These are phyloP conservation scores for Thalassiosira livingstoniorum DNA, from an alignment of 352 stramenopile genomes.

Conservation along the genomic window DNA sequence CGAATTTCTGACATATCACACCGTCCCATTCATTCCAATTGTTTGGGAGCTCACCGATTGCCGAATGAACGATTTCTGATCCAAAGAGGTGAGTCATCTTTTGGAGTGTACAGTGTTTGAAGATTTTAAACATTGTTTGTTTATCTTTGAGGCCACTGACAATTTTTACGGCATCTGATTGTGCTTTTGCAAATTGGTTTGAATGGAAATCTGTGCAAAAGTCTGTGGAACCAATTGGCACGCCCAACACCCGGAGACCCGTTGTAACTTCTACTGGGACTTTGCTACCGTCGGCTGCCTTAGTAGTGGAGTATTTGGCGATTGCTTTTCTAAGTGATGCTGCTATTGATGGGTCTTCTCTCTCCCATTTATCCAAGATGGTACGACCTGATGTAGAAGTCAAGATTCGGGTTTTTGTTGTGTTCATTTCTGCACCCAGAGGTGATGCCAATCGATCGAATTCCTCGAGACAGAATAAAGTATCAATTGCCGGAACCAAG, in stretches of 20 bases:
- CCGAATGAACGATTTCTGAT: conserved; percentile 10
- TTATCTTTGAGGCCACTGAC: conserved; percentile 5
- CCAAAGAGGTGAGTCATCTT: conserved; percentile 33
- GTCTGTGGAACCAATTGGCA: not conserved
- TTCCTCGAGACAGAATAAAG: conserved; percentile 13
- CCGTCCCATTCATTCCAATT: conserved; percentile 34
- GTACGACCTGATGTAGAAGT: not conserved
- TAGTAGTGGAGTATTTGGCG: not conserved
- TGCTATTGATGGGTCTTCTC: not conserved
- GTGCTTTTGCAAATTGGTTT: not conserved
- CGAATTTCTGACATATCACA: not conserved
- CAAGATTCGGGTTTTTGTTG: not conserved
- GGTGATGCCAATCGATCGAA: conserved; percentile 5
- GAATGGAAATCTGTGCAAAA: not conserved
- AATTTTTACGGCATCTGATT: not conserved
- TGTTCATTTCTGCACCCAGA: not conserved
- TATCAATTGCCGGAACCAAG: conserved; percentile 14
- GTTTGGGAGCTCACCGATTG: not conserved
- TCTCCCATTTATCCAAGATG: no score
- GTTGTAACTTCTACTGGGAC: not conserved
- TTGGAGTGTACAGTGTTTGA: conserved; percentile 28
- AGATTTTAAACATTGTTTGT: conserved; percentile 37
- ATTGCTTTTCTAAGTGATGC: not conserved
- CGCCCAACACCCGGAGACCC: not conserved
- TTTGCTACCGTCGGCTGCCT: not conserved